Conservation (phyloP, 1,284 basidiomycete species). For the Fistulinella cinereoalba region DNA sequence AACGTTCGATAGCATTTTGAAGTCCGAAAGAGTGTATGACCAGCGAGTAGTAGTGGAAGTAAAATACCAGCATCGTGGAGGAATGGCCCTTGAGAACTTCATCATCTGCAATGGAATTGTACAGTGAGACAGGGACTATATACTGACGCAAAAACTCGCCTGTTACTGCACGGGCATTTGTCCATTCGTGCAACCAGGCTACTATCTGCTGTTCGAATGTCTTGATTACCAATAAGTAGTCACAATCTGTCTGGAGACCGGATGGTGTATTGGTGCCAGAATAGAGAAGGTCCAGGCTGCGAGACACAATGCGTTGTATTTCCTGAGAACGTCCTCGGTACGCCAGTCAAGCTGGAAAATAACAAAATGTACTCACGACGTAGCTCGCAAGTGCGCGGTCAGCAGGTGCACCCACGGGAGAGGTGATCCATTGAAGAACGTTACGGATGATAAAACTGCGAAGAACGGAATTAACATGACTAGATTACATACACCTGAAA, state of each 20-base stretch:
- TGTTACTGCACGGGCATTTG: constrained; percentile 23
- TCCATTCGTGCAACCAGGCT: constrained; percentile 69
- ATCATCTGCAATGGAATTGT: constrained; percentile 20
- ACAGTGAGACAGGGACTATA: constrained; percentile 4
- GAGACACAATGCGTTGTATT: constrained; percentile 82
- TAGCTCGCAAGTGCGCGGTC: constrained; percentile 71
- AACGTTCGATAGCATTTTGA: constrained; percentile 85
- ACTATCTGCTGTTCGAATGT: constrained; percentile 81
- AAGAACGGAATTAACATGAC: constrained; percentile 2
- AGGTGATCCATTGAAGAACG: constrained; percentile 67
- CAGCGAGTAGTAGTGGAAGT: constrained; percentile 81
- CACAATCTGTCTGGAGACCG: constrained; percentile 83
- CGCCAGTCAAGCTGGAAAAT: neutral
- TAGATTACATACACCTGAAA: constrained; percentile 1
- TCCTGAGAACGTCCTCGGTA: constrained; percentile 47
- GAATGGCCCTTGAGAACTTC: constrained; percentile 45
- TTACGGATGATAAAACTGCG: constrained; percentile 84
- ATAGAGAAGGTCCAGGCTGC: constrained; percentile 88
- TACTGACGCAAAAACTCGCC: constrained; percentile 10
- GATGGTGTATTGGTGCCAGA: constrained; percentile 79
- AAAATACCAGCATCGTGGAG: constrained; percentile 63
- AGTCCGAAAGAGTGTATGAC: constrained; percentile 94
- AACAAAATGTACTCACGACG: constrained; percentile 47
- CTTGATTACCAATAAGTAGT: constrained; percentile 82
- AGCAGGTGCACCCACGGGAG: constrained; percentile 56